A percentile compares a stretch with the other conserved stretches of the same genome.
Evolutionary conservation across 352 stramenopile genomes (phyloP).

Genomic region (Phytophthora lateralis): DNA sequence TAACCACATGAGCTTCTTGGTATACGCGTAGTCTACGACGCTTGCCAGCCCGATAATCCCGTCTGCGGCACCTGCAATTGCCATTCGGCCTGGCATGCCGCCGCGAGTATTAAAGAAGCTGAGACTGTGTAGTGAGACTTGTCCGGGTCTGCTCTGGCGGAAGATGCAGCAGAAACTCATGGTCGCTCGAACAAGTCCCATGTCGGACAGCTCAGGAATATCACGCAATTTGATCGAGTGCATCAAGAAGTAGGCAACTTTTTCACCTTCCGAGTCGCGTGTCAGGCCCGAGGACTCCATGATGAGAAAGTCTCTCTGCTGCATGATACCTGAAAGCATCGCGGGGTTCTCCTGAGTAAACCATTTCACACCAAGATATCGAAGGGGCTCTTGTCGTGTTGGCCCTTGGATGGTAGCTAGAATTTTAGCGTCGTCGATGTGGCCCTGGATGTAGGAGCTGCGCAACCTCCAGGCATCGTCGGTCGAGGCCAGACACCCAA

Average conservation of each 20-base stretch:
- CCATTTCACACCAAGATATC: conserved; percentile 63
- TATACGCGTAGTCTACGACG: conserved; percentile 55
- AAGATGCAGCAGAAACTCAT: conserved; percentile 61
- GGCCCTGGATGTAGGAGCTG: conserved; percentile 50
- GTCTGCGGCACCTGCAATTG: conserved; percentile 46
- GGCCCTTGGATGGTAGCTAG: conserved; percentile 43
- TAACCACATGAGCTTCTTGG: conserved; percentile 67
- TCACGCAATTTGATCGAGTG: conserved; percentile 51
- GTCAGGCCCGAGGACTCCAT: conserved; percentile 43
- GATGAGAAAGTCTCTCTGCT: conserved; percentile 56
- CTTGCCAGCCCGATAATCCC: conserved; percentile 39
- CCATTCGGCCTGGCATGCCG: conserved; percentile 51
- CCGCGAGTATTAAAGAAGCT: conserved; percentile 57
- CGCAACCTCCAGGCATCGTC: conserved; percentile 47
- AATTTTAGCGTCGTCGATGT: conserved; percentile 50
- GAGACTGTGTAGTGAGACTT: conserved; percentile 46
- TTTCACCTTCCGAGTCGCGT: conserved; percentile 37
- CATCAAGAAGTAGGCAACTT: conserved; percentile 48
- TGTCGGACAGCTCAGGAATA: conserved; percentile 44
- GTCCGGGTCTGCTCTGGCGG: conserved; percentile 29
- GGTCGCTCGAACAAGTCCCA: conserved; percentile 45
- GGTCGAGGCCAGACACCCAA: conserved; percentile 45
- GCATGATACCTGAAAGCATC: conserved; percentile 45
- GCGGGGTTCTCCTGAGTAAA: conserved; percentile 52
- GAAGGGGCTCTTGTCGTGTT: conserved; percentile 41